Percentiles rank a stretch among this genome's conserved stretches.
These are phyloP conservation scores for Craterostigma plantagineum DNA, from an alignment of 257 asterid species.

Conservation along the genomic window DNA sequence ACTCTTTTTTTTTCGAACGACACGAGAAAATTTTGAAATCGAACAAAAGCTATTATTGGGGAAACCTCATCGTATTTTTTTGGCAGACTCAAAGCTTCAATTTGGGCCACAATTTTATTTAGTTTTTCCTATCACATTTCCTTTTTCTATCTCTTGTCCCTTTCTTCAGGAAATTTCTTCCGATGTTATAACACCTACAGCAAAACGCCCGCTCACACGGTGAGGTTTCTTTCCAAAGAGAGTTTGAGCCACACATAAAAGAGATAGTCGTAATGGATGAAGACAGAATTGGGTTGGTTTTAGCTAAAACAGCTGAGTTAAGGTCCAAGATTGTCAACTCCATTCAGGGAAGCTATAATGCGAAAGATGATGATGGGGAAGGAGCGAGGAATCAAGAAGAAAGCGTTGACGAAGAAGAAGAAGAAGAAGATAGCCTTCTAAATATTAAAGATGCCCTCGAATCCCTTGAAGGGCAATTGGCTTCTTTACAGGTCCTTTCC, in stretches of 20 bases:
- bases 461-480: constrained; percentile 61
- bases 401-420: constrained; percentile 20
- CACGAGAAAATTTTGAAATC: too few relatives aligned
- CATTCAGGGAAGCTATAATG: constrained; percentile 14
- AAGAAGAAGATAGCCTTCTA: constrained; percentile 40
- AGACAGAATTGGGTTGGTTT: constrained; percentile 27
- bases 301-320: constrained; percentile 31
- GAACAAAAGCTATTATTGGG: too few relatives aligned
- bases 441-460: constrained; percentile 67
- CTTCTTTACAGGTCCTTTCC: constrained; percentile 51
- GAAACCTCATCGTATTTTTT: too few relatives aligned
- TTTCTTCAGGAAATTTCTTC: too few relatives aligned
- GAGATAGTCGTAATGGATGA: constrained; percentile 14
- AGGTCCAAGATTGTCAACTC: constrained; percentile 30
- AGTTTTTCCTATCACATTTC: too few relatives aligned
- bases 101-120: too few relatives aligned
- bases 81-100: too few relatives aligned
- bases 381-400: constrained; percentile 9
- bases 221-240: too few relatives aligned
- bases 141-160: too few relatives aligned
- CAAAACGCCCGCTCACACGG: too few relatives aligned
- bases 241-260: background rate
- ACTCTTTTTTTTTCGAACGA: too few relatives aligned
- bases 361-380: constrained; percentile 8
- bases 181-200: too few relatives aligned